Conservation (phyloP, 208 protist species). For the Novymonas esmeraldas region DNA sequence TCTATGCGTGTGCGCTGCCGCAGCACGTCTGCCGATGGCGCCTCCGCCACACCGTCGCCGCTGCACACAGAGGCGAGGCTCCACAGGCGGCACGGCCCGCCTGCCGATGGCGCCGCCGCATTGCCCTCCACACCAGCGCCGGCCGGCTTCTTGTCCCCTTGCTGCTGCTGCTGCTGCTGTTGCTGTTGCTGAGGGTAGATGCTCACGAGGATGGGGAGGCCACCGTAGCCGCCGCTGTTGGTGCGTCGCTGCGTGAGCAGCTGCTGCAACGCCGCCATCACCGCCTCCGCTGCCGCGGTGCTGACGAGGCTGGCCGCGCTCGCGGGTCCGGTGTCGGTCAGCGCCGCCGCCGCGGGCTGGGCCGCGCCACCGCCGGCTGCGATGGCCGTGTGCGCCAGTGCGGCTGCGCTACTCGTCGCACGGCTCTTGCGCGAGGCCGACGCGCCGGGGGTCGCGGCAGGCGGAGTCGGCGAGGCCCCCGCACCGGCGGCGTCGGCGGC, state of each 20-base stretch:
- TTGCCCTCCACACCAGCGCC: background rate
- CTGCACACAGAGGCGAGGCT: conserved; percentile 10
- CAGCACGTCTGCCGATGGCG: background rate
- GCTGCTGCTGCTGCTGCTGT: background rate
- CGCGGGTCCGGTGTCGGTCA: background rate
- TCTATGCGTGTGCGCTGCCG: conserved; percentile 31
- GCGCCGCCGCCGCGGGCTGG: conserved; percentile 1
- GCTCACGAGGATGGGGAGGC: conserved; percentile 21
- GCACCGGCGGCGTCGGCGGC: background rate
- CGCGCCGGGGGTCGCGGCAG: background rate
- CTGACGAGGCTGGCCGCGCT: background rate
- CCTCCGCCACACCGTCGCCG: background rate
- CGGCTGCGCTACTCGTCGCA: background rate
- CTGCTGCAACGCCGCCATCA: conserved; percentile 19
- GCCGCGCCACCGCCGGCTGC: too few species aligned
- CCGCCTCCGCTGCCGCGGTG: conserved; percentile 8
- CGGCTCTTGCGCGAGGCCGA: conserved; percentile 3
- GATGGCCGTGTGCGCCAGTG: background rate
- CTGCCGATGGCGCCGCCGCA: background rate
- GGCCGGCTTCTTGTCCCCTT: background rate
- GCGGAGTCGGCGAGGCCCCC: background rate
- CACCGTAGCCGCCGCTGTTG: conserved; percentile 5
- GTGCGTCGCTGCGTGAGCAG: conserved; percentile 16
- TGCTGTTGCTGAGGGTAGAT: conserved; percentile 22
- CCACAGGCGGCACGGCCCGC: conserved; percentile 9